Conservation (phyloP, 768 basidiomycete species). For the Termitomyces sp. region DNA sequence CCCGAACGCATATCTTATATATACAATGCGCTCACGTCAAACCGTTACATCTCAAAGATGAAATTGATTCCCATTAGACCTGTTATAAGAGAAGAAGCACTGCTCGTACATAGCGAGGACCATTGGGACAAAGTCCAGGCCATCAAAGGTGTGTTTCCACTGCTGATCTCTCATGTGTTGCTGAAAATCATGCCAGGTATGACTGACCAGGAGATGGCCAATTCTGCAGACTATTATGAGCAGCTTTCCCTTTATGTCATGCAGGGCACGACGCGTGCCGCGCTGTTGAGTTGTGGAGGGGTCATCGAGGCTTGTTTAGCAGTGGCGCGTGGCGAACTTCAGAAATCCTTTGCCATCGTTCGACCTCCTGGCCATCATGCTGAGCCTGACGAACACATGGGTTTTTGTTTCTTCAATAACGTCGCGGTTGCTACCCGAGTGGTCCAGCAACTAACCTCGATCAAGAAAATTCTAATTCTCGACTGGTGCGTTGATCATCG, state of each 20-base stretch:
- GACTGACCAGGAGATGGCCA: conserved; percentile 66
- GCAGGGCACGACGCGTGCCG: conserved; percentile 77
- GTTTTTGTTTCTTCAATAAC: conserved; percentile 99
- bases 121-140: conserved; percentile 90
- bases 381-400: conserved; percentile 97
- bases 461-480: conserved; percentile 84
- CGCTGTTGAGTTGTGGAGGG: conserved; percentile 88
- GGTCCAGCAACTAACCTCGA: conserved; percentile 59
- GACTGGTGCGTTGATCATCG: conserved; percentile 70
- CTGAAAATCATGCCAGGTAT: conserved; percentile 45
- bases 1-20: conserved; percentile 84
- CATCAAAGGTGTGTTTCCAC: conserved; percentile 62
- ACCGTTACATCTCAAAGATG: conserved; percentile 66
- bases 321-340: conserved; percentile 73
- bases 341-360: conserved; percentile 92
- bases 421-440: conserved; percentile 89
- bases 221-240: conserved; percentile 82
- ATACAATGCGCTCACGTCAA: conserved; percentile 55
- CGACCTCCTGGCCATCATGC: conserved; percentile 98
- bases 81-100: conserved; percentile 71
- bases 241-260: conserved; percentile 91
- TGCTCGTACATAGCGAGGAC: conserved; percentile 86
- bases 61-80: conserved; percentile 70
- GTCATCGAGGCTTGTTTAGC: conserved; percentile 87
- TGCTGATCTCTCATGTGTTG: neutral